These are phyloP conservation scores for Pseudogymnoascus sp. DNA, from an alignment of 2,329 filamentous ascomycete genomes.

Conservation along the genomic window DNA sequence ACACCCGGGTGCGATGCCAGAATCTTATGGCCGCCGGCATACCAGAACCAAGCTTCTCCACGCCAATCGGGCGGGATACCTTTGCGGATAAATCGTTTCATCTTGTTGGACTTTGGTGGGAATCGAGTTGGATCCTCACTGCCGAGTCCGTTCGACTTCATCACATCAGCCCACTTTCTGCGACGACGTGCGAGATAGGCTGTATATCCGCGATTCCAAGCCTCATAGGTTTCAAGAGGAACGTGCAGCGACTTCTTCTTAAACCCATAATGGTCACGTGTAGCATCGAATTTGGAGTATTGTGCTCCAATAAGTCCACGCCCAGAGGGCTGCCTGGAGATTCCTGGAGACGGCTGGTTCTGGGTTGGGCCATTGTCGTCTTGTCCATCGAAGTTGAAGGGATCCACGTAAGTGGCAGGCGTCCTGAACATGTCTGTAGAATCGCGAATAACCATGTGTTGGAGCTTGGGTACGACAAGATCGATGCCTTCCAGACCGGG, in stretches of 20 bases:
- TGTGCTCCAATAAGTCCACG: neutral
- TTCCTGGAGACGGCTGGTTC: neutral
- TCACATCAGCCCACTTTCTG: constrained; percentile 73
- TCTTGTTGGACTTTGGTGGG: constrained; percentile 70
- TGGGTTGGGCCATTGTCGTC: neutral
- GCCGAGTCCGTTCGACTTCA: constrained; percentile 68
- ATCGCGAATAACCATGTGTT: neutral
- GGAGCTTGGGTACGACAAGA: neutral
- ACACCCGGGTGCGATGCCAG: constrained; percentile 67
- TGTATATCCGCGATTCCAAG: constrained; percentile 69
- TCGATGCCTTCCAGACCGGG: neutral
- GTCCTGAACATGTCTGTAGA: neutral
- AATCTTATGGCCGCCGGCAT: constrained; percentile 77
- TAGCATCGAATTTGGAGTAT: constrained; percentile 18
- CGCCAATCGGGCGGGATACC: constrained; percentile 90
- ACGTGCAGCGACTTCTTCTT: constrained; percentile 80
- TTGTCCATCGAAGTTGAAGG: neutral
- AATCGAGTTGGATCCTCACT: constrained; percentile 68
- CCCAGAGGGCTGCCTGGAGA: neutral
- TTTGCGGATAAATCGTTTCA: constrained; percentile 86
- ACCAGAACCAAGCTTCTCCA: constrained; percentile 96
- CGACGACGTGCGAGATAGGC: constrained; percentile 66
- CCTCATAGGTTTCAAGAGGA: constrained; percentile 67
- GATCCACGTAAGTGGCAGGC: neutral
- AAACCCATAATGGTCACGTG: constrained; percentile 82